phyloP scores from a whole-genome alignment of 2,329 filamentous ascomycete genomes.

The Alternaria hordeiaustralica region DNA sequence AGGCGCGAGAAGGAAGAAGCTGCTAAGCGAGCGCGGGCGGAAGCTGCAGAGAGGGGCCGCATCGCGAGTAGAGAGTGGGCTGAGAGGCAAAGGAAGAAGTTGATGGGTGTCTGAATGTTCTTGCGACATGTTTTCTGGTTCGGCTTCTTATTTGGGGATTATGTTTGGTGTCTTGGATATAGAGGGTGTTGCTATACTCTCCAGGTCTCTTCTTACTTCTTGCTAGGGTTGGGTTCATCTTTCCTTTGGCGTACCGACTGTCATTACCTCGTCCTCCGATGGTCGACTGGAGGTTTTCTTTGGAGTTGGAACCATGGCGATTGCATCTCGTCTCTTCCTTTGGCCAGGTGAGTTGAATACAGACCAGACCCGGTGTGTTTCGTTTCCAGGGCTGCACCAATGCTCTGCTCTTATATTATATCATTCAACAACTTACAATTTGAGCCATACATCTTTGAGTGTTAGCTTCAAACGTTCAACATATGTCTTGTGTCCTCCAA shows the following conservation, averaged over 20 bases:
- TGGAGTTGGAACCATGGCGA: background rate
- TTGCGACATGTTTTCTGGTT: background rate
- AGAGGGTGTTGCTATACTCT: background rate
- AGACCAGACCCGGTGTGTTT: background rate
- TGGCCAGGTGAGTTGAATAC: background rate
- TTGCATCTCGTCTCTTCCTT: background rate
- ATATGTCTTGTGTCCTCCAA: background rate
- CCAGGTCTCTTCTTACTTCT: background rate
- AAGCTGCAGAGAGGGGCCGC: slow-evolving; percentile 55
- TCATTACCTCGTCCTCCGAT: slow-evolving; percentile 4
- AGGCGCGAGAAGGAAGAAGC: slow-evolving; percentile 57
- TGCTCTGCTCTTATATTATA: background rate
- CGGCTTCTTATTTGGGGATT: background rate
- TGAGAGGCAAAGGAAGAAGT: slow-evolving; percentile 54
- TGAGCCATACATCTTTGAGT: background rate
- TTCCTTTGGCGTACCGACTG: background rate
- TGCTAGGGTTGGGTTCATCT: background rate
- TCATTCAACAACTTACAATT: background rate
- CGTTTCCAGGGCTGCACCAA: background rate
- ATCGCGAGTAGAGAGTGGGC: slow-evolving; percentile 57
- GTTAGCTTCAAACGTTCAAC: background rate
- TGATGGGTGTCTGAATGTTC: slow-evolving; percentile 20
- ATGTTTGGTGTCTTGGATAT: background rate
- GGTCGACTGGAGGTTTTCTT: slow-evolving; percentile 4
- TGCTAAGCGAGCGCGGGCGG: slow-evolving; percentile 54